Percentiles rank a stretch among this genome's conserved stretches.
Evolutionary conservation across 1,284 basidiomycete species (phyloP).

Genomic region (Cronartium quercuum): DNA sequence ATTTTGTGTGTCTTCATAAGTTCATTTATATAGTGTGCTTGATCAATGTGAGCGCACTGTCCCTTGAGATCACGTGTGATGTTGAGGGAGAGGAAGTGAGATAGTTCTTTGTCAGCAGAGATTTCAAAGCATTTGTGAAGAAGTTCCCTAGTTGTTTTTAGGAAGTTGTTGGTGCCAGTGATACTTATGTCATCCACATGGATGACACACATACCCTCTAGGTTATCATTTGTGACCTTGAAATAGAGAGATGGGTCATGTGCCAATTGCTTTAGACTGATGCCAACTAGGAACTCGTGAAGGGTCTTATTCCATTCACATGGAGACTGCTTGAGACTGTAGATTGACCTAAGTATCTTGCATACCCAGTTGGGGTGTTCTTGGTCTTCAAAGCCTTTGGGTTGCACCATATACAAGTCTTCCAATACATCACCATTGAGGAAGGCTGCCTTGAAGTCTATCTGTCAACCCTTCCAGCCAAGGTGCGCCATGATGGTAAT

Average conservation of each 20-base stretch:
- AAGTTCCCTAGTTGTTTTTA: not conserved
- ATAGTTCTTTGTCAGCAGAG: not conserved
- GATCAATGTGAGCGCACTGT: not conserved
- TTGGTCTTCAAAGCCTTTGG: not conserved
- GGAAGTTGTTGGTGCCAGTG: not conserved
- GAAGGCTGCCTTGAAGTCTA: conserved; percentile 1
- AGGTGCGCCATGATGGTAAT: not conserved
- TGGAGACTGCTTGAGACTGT: no score
- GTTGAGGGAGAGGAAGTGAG: conserved; percentile 4
- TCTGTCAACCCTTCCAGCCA: conserved; percentile 10
- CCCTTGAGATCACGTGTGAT: not conserved
- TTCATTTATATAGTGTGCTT: not conserved
- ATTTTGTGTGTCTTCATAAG: not conserved
- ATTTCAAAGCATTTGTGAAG: not conserved
- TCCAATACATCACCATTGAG: not conserved
- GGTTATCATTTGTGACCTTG: not conserved
- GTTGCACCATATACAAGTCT: conserved; percentile 2
- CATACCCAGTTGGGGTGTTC: not conserved
- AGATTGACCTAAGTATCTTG: not conserved
- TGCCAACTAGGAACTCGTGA: not conserved
- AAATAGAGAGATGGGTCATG: conserved; percentile 20
- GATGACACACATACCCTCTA: not conserved
- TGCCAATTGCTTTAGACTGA: not conserved
- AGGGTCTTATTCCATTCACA: conserved; percentile 9
- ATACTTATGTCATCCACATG: conserved; percentile 1